A percentile compares a stretch with the other conserved stretches of the same genome.
Conservation (phyloP, 352 stramenopile species). For the Saprolegnia diclina region DNA sequence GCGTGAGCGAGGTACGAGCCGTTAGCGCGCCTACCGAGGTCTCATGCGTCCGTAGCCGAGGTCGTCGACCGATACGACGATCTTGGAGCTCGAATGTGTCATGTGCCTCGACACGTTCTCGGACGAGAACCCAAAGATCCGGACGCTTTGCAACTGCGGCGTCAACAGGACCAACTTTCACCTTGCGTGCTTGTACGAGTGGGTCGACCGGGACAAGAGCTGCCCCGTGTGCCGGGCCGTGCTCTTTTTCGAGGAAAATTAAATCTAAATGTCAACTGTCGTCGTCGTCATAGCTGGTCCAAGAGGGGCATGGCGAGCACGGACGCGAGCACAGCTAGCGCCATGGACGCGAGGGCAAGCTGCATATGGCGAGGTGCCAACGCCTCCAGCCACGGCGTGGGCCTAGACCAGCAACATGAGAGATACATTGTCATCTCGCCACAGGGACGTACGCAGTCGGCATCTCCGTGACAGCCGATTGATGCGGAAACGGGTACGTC, state of each 20-base stretch:
- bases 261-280: not conserved
- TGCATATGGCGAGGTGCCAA: not conserved
- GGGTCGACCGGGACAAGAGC: slow-evolving; percentile 76
- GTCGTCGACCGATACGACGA: slow-evolving; percentile 45
- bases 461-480: not conserved
- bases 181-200: slow-evolving; percentile 82
- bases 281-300: not conserved
- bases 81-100: slow-evolving; percentile 80
- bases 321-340: not conserved
- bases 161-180: slow-evolving; percentile 89
- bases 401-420: not conserved
- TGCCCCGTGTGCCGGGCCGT: slow-evolving; percentile 82
- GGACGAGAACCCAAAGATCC: slow-evolving; percentile 67
- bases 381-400: not conserved
- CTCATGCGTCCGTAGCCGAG: slow-evolving; percentile 5
- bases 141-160: slow-evolving; percentile 80
- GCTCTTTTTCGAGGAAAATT: slow-evolving; percentile 78
- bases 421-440: no score
- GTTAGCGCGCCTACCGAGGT: not conserved
- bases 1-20: slow-evolving; percentile 36
- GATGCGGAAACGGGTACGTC: slow-evolving; percentile 15
- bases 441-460: not conserved
- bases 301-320: not conserved
- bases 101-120: slow-evolving; percentile 80
- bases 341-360: not conserved